These are phyloP conservation scores for Xerocomus nothofagi DNA, from an alignment of 1,284 basidiomycete species.

Conservation along the genomic window DNA sequence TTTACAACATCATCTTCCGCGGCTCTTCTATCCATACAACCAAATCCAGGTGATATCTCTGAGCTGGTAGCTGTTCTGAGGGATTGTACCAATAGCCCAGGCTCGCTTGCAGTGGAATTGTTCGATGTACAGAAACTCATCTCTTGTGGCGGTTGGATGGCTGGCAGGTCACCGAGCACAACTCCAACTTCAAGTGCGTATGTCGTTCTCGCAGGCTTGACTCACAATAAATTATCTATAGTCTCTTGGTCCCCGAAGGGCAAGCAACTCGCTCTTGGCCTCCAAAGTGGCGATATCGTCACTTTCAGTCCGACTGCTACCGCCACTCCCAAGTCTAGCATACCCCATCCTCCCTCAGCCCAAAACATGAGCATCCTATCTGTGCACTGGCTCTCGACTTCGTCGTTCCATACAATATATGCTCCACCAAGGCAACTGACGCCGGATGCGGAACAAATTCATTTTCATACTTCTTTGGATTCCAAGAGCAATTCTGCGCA, in stretches of 20 bases:
- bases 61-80: constrained; percentile 63
- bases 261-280: constrained; percentile 79
- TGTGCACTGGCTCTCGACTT: constrained; percentile 71
- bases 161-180: constrained; percentile 46
- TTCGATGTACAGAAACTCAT: constrained; percentile 53
- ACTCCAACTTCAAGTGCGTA: constrained; percentile 58
- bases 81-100: constrained; percentile 39
- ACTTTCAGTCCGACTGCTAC: constrained; percentile 66
- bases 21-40: constrained; percentile 52
- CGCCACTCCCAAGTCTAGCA: constrained; percentile 53
- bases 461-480: constrained; percentile 64
- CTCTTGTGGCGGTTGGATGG: constrained; percentile 63
- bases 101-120: constrained; percentile 49
- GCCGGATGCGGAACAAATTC: constrained; percentile 53
- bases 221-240: constrained; percentile 30
- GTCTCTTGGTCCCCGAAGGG: constrained; percentile 87
- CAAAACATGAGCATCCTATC: constrained; percentile 53
- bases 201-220: constrained; percentile 3
- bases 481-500: constrained; percentile 51
- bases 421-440: constrained; percentile 43
- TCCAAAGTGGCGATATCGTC: constrained; percentile 69
- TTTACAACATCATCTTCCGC: constrained; percentile 45
- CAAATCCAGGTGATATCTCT: constrained; percentile 65
- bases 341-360: constrained; percentile 54
- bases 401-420: constrained; percentile 71